Evolutionary conservation across 176 grass and related monocot species (phyloP), one percentile per base, ranked within the genome.

Genomic region (Echinochloa phyllopogon): DNA sequence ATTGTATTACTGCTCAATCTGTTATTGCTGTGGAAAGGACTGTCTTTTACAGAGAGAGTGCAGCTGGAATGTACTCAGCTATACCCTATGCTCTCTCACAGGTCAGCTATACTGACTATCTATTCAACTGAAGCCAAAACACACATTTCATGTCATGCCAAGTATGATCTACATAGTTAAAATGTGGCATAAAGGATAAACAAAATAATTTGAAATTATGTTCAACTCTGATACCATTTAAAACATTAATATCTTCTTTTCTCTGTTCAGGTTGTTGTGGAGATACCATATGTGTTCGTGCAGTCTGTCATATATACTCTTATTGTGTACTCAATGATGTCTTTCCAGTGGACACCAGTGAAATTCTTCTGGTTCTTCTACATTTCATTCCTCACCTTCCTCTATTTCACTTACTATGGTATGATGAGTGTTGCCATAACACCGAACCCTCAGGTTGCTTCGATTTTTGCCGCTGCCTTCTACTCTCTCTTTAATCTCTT

Each of bases 291-390:
- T 71, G 88, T 97, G 65, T 78, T 97, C 14, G 70, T 94, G 12
- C 79, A 97, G 77, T 8, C 75, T 20, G 56, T 60, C 20, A 58
- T 90, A 41, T 97, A 92, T 27, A 45, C 78, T 29, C 14, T 92
- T 39, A 90, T 92, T 8, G 86, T 90, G 42, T 97, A 92, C 80
- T 72, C 86, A 23, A 88, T 88, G 83, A 89, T 97, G 73, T 63
- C 89, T 42, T 97, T 91, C 73, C 50, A 89, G 38, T 97, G 92
- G 92, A 92, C 92, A 16, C 59, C 29, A 50, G 79, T 45, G 24
- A 97, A 94, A 44, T 97, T 97, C 90, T 52, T 97, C 43, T 97
- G 91, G 94, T 97, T 94, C 82, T 94, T 91, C 65, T 97, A 91
- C 64, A 72, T 87, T 33, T 77, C 88, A 10, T 90, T 92, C 90